Base-by-base conservation (phyloP, 2,329 filamentous ascomycete species). In the Teratosphaeria gauchensis region DNA sequence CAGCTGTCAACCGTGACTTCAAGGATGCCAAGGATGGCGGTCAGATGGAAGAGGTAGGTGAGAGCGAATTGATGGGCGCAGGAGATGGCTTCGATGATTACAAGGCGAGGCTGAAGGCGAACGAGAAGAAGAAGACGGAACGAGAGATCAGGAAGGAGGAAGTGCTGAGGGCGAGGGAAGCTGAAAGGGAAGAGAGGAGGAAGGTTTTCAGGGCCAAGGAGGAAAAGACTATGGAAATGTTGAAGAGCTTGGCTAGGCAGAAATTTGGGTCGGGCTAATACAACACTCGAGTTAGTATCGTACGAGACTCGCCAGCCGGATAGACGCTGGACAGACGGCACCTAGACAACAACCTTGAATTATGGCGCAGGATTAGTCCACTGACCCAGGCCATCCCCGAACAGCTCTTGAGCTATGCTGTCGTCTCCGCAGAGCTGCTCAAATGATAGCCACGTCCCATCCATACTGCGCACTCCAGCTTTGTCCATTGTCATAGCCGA, bases 71-170 rank as follows among this genome's bases (percentile, higher is more conserved):
- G 30, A 88, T 96, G 84, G 89, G 89, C 1, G 55, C 38, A 19
- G 85, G 82, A 31, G 86, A 82, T 52, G 83, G 81, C 0, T 82
- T 82, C 0, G 87, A 90, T 60, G 75, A 75, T 16, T 84, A 86
- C 63, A 92, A 87, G 77, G 80, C 79, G 66, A 76, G 82, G 70
- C 84, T 87, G 72, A 82, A 83, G 64, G 82, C 78, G 59, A 90
- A 85, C 65, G 91, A 96, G 73, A 77, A 82, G 65, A 86, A 86
- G 75, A 95, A 92, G 80, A 90, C 85, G 65, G 91, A 96, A 73
- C 75, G 92, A 56, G 90, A 96, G 78, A 76, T 94, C 16, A 76
- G 90, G 60, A 82, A 89, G 67, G 92, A 96, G 73, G 92, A 95
- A 75, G 80, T 90, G 59, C 75, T 88, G 61, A 76, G 90, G 68